Base-by-base conservation (phyloP, 345 rosid genomes). In the Trapa incisa region DNA sequence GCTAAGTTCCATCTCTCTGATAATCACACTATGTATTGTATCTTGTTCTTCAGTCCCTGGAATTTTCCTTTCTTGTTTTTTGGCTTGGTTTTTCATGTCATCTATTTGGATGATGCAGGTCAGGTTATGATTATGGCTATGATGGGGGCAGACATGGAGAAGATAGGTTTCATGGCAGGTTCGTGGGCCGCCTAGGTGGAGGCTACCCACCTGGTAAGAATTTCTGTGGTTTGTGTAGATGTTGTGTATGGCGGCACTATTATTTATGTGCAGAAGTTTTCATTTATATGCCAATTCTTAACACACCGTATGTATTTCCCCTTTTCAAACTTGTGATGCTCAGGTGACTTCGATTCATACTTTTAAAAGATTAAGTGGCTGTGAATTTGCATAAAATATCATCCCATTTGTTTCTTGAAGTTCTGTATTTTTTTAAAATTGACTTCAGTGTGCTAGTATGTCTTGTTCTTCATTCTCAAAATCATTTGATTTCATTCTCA, bases 131-230 rank as follows among this genome's bases (percentile, higher is more conserved):
- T 53, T 72, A 85, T 75, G 85, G 76, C 72, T 85, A 85, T 73
- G 97, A 86, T 14, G 94, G 90, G 10, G 97, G 96, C 16, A 87
- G 97, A 73, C 89, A 83, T 71, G 80, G 71, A 66, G 99, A 91
- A 6, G 99, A 87, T 14, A 83, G 97, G 74, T 81, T 87, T 81
- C 88, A 82, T 70, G 83, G 88, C 37, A 87, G 96, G 73, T 83
- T 70, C 77, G 66, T 80, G 72, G 92, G 92, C 67, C 94, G 96
- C 57, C 61, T 74, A 47, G 66, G 72, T 16, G 86, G 91, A 73
- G 90, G 88, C 68, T 80, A 73, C 78, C 79, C 69, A 56, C 70
- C 71, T 57, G 75, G 75, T 72, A 74, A 66, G 54, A 66, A 47
- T 54, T 65, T 37, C 68, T 63, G 37, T 38, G 22, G 2, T 16